Percentiles rank a stretch among this genome's conserved stretches.
These are phyloP conservation scores for Phytophthora chlamydospora DNA, from an alignment of 352 stramenopile species.

Conservation along the genomic window DNA sequence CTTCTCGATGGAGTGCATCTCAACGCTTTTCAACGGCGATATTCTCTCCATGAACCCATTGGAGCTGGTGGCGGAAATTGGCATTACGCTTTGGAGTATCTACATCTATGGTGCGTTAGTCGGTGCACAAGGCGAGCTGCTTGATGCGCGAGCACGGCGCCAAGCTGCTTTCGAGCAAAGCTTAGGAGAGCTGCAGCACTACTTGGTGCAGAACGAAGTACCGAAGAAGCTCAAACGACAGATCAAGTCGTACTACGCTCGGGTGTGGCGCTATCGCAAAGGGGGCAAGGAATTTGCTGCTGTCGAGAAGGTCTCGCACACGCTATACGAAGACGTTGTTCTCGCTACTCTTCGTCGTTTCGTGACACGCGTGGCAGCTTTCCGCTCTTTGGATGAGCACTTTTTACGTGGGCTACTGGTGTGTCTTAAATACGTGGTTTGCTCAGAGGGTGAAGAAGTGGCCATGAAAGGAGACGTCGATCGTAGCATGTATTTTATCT, in stretches of 20 bases:
- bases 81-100: slow-evolving; percentile 65
- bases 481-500: slow-evolving; percentile 85
- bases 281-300: slow-evolving; percentile 64
- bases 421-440: slow-evolving; percentile 72
- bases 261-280: slow-evolving; percentile 58
- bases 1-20: slow-evolving; percentile 72
- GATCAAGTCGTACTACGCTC: slow-evolving; percentile 78
- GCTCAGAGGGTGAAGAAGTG: slow-evolving; percentile 72
- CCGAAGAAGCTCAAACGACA: slow-evolving; percentile 74
- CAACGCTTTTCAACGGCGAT: slow-evolving; percentile 75
- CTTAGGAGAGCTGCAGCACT: slow-evolving; percentile 71
- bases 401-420: slow-evolving; percentile 73
- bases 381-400: slow-evolving; percentile 61
- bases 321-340: slow-evolving; percentile 67
- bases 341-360: slow-evolving; percentile 56
- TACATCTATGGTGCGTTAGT: slow-evolving; percentile 78
- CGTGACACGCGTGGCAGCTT: slow-evolving; percentile 53
- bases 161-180: slow-evolving; percentile 71
- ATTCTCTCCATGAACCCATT: slow-evolving; percentile 72
- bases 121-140: slow-evolving; percentile 59
- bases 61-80: slow-evolving; percentile 64
- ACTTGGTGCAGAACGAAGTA: slow-evolving; percentile 72
- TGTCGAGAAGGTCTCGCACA: slow-evolving; percentile 52
- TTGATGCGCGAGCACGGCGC: slow-evolving; percentile 50
- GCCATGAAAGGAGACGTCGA: slow-evolving; percentile 77